Evolutionary conservation across 139 green algal genomes (phyloP).

Genomic region (Chara braunii): DNA sequence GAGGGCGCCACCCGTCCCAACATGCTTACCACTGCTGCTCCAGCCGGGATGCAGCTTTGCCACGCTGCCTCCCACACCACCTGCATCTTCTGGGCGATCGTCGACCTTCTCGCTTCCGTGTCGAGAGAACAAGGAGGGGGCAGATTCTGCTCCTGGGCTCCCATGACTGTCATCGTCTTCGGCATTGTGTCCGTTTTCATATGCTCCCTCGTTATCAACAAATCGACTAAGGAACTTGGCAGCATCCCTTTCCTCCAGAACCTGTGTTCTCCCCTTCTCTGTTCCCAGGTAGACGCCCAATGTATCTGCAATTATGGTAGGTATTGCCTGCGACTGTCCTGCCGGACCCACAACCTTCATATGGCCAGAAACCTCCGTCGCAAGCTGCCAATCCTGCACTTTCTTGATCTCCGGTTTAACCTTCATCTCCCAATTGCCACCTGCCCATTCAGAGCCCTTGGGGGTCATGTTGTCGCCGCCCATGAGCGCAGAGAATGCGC

Average conservation of each 20-base stretch:
- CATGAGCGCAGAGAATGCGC: neutral
- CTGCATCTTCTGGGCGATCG: no score
- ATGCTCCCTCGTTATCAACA: neutral
- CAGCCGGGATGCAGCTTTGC: no score
- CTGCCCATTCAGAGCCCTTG: constrained; percentile 15
- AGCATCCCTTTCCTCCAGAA: constrained; percentile 6
- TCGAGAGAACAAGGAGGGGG: no score
- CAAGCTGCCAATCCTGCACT: neutral
- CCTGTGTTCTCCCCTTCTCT: constrained; percentile 7
- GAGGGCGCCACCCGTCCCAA: no score
- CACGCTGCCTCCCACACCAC: no score
- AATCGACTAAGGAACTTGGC: neutral
- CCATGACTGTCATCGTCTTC: constrained; percentile 13
- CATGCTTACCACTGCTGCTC: no score
- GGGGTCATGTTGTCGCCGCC: constrained; percentile 20
- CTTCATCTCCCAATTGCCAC: constrained; percentile 16
- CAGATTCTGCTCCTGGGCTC: no score
- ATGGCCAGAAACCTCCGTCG: constrained; percentile 29
- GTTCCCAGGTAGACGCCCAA: constrained; percentile 31
- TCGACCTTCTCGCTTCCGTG: no score
- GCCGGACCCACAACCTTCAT: constrained; percentile 23
- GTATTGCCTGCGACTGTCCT: no score
- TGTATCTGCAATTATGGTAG: neutral
- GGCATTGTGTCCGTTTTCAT: constrained; percentile 3
- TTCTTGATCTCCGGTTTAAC: neutral